Evolutionary conservation across 1,284 basidiomycete species (phyloP).

Genomic region (Boletus mariae): DNA sequence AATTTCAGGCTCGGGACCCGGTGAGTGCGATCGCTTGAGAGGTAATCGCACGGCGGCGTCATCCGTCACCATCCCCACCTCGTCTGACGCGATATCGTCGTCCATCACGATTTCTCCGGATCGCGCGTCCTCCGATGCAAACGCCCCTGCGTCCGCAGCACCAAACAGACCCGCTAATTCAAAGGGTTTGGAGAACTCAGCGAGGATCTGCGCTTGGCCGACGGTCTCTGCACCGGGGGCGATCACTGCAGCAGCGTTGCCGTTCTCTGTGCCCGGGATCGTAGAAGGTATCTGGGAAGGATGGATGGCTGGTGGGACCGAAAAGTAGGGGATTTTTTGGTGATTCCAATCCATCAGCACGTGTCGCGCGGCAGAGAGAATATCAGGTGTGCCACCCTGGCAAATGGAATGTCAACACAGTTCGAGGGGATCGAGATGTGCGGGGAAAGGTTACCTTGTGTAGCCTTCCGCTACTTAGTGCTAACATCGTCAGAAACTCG

Average conservation of each 20-base stretch:
- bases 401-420: background rate
- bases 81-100: constrained; percentile 32
- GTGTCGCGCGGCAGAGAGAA: constrained; percentile 78
- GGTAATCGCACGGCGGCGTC: constrained; percentile 39
- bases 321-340: constrained; percentile 91
- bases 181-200: constrained; percentile 66
- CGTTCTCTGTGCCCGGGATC: constrained; percentile 28
- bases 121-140: constrained; percentile 34
- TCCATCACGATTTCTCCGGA: constrained; percentile 35
- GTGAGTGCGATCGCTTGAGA: constrained; percentile 37
- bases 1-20: constrained; percentile 13
- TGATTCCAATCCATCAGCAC: constrained; percentile 96
- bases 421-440: background rate
- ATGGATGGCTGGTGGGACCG: constrained; percentile 74
- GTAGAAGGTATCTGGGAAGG: constrained; percentile 67
- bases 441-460: constrained; percentile 53
- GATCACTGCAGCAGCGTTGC: constrained; percentile 33
- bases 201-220: constrained; percentile 70
- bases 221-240: constrained; percentile 71
- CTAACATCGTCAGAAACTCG: constrained; percentile 90
- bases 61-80: constrained; percentile 47
- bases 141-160: constrained; percentile 71
- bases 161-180: constrained; percentile 72
- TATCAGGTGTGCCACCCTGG: constrained; percentile 88
- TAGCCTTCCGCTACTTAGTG: constrained; percentile 80